Base-by-base conservation (phyloP, 495 filamentous ascomycete species). In the Aspergillus leporis region DNA sequence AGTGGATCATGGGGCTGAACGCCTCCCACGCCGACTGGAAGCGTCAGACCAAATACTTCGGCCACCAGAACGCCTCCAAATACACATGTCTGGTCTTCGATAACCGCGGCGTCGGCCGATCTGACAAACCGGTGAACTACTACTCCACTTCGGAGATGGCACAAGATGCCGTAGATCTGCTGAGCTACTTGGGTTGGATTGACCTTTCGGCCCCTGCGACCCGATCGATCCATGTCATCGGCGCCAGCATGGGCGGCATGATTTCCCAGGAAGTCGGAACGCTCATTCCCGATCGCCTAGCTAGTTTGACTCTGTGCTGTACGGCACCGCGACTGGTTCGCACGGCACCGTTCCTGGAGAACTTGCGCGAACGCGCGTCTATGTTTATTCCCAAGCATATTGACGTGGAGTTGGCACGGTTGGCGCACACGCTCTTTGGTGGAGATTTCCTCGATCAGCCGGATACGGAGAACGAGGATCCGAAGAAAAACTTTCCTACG, bases 231-330 rank as follows among this genome's bases (percentile, higher is more conserved):
- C 83, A 96, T 70, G 68, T 94, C 25, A 76, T 91, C 49, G 91
- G 91, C 45, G 82, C 90, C 31, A 87, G 83, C 46, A 86, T 93
- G 75, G 89, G 89, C 55, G 90, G 92, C 61, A 95, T 96, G 91
- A 94, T 96, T 67, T 86, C 88, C 14, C 91, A 95, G 73, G 91
- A 96, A 70, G 63, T 90, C 41, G 88, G 82, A 18, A 78, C 78
- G 55, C 74, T 85, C 4, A 83, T 85, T 40, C 88, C 90, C 1
- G 61, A 78, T 2, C 76, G 86, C 21, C 78, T 95, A 51, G 80
- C 79, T 22, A 85, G 84, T 14, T 70, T 96, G 36, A 83, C 78
- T 16, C 81, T 96, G 6, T 64, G 56, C 61, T 88, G 87, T 64
- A 93, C 91, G 4, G 89, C 88, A 9, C 85, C 91, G 4, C 73